Base-by-base conservation (phyloP, 2,329 filamentous ascomycete species). In the Thyridium curvatum region DNA sequence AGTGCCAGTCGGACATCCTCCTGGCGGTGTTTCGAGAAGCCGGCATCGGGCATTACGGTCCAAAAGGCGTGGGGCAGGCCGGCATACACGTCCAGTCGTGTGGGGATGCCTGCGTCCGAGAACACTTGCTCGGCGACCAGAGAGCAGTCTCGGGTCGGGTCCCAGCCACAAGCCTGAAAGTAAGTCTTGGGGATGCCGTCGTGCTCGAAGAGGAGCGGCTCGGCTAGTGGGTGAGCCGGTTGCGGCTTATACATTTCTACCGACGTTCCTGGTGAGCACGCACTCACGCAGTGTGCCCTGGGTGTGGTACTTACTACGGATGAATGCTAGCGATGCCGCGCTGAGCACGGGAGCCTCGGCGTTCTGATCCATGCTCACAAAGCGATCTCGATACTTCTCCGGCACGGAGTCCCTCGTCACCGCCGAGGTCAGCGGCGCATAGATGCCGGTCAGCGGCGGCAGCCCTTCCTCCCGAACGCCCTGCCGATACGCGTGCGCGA, bases 31-130 rank as follows among this genome's bases (percentile, higher is more conserved):
- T 44, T 43, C 15, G 39, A 45, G 10, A 47, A 37, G 28, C 43
- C 40, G 12, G 54, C 35, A 4, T 52, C 43, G 1, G 51, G 47
- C 13, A 50, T 54, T 9, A 55, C 12, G 6, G 30, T 41, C 55
- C 52, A 60, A 37, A 59, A 60, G 1, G 43, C 46, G 42, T 59
- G 57, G 18, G 53, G 54, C 17, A 56, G 39, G 5, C 55, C 54
- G 2, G 54, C 48, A 30, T 57, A 59, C 1, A 56, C 37, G n/a
- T 59, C 49, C 6, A 46, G 32, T 34, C 45, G 53, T 9, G 55
- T 59, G 8, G 37, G 32, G 2, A 59, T 47, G 0, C 51, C 53
- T 3, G 45, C 46, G 16, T 59, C 55, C 29, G 36, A 50, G 42
- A 49, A 54, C 8, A 54, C 44, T 32, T 55, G 52, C 34, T 60